Percentiles rank a stretch among this genome's conserved stretches.
phyloP scores from a whole-genome alignment of 441 rosid genomes.

The Euphorbia celastroides region DNA sequence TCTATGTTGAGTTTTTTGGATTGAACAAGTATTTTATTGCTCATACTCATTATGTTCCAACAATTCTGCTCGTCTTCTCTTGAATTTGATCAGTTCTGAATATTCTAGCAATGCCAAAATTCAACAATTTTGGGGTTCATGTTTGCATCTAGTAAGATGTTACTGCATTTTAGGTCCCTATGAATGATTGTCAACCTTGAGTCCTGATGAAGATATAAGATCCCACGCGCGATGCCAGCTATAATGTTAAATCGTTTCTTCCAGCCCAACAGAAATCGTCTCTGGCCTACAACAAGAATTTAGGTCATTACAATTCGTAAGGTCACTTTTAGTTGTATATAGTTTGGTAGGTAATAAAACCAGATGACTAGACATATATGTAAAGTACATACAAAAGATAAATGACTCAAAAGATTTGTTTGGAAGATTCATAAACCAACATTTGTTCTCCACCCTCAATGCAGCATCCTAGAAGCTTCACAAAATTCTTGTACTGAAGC shows the following conservation, averaged over 20 bases:
- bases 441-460: slow-evolving; percentile 49
- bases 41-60: slow-evolving; percentile 19
- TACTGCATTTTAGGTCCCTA: slow-evolving; percentile 60
- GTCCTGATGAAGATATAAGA: slow-evolving; percentile 58
- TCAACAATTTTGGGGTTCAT: slow-evolving; percentile 22
- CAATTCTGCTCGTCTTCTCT: slow-evolving; percentile 11
- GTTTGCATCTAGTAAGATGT: slow-evolving; percentile 21
- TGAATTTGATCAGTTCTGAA: slow-evolving; percentile 15
- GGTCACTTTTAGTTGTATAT: not conserved
- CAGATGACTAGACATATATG: not conserved
- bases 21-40: not conserved
- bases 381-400: slow-evolving; percentile 37
- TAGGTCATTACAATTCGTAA: no score
- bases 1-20: not conserved
- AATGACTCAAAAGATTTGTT: slow-evolving; percentile 56
- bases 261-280: slow-evolving; percentile 34
- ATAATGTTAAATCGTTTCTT: slow-evolving; percentile 37
- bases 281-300: slow-evolving; percentile 22
- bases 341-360: not conserved
- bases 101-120: slow-evolving; percentile 19
- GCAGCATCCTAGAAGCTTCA: slow-evolving; percentile 52
- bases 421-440: slow-evolving; percentile 55
- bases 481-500: slow-evolving; percentile 63
- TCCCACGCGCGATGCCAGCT: slow-evolving; percentile 50
- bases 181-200: slow-evolving; percentile 59